Evolutionary conservation across 192 early-diverging fungal species (phyloP).

Genomic region (Phycomyces blakesleeanus): DNA sequence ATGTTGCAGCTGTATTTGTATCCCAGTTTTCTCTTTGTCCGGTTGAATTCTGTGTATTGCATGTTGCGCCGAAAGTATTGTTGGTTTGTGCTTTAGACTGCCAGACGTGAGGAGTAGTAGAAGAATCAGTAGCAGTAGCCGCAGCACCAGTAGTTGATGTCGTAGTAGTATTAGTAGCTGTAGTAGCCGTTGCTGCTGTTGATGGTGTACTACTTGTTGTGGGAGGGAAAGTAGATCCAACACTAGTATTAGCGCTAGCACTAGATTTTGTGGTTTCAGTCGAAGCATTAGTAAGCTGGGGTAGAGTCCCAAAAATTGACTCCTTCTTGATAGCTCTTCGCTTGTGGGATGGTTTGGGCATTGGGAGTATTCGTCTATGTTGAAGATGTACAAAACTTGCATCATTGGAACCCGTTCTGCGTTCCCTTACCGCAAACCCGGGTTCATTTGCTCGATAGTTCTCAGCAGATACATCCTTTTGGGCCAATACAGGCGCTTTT

Average conservation of each 20-base stretch:
- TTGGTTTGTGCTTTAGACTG: not conserved
- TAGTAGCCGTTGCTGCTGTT: too few species aligned
- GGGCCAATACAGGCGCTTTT: too few species aligned
- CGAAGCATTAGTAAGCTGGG: not conserved
- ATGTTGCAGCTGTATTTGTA: not conserved
- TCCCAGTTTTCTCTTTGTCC: not conserved
- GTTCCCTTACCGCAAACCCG: too few species aligned
- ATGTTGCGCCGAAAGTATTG: not conserved
- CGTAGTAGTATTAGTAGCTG: too few species aligned
- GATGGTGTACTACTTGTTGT: too few species aligned
- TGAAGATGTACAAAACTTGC: slow-evolving; percentile 1
- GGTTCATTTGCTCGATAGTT: too few species aligned
- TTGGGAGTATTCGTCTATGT: slow-evolving; percentile 7
- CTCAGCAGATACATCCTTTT: too few species aligned
- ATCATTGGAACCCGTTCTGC: not conserved
- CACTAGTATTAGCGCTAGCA: not conserved
- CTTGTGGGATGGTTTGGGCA: slow-evolving; percentile 10
- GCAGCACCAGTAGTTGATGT: too few species aligned
- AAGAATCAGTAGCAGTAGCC: too few species aligned
- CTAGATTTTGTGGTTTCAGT: not conserved
- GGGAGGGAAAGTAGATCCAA: too few species aligned
- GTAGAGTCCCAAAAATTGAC: not conserved
- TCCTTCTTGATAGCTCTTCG: not conserved
- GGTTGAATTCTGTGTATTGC: not conserved
- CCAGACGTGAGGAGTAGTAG: too few species aligned